A percentile compares a stretch with the other conserved stretches of the same genome.
Conservation (phyloP, 768 basidiomycete genomes). For the Leccinum truebloodii region DNA sequence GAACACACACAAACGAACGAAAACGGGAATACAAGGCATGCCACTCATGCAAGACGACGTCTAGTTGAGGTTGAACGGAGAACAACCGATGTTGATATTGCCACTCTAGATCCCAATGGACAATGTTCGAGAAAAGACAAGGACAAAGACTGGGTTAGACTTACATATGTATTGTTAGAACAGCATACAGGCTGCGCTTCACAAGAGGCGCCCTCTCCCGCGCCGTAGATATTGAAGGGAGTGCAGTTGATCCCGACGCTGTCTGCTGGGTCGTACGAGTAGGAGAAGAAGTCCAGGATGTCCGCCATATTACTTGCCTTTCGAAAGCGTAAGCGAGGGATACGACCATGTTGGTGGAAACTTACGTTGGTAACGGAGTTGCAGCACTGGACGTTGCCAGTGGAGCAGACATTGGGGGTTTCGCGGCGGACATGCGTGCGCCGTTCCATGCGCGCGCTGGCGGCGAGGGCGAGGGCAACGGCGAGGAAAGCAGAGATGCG, state of each 20-base stretch:
- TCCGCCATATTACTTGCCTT: conserved; percentile 14
- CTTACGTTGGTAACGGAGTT: conserved; percentile 22
- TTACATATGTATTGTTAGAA: conserved; percentile 18
- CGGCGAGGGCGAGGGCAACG: conserved; percentile 16
- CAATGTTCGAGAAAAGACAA: background rate
- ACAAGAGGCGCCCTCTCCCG: conserved; percentile 21
- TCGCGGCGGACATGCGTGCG: conserved; percentile 14
- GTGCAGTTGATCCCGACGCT: conserved; percentile 26
- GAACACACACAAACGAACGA: conserved; percentile 3
- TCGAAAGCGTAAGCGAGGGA: background rate
- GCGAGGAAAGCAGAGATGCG: conserved; percentile 21
- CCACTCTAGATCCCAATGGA: conserved; percentile 12
- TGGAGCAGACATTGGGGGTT: conserved; percentile 14
- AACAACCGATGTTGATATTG: conserved; percentile 26
- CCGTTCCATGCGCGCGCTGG: conserved; percentile 28
- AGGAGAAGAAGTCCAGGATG: conserved; percentile 8
- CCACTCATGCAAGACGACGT: conserved; percentile 2
- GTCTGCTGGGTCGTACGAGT: conserved; percentile 19
- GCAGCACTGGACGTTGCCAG: conserved; percentile 24
- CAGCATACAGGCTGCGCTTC: conserved; percentile 31
- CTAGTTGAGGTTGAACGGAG: conserved; percentile 26
- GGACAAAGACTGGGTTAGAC: conserved; percentile 1
- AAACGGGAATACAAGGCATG: background rate
- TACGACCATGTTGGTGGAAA: background rate
- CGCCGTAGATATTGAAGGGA: conserved; percentile 23